phyloP scores from a whole-genome alignment of 441 rosid species.

The Aquilaria agallochum region DNA sequence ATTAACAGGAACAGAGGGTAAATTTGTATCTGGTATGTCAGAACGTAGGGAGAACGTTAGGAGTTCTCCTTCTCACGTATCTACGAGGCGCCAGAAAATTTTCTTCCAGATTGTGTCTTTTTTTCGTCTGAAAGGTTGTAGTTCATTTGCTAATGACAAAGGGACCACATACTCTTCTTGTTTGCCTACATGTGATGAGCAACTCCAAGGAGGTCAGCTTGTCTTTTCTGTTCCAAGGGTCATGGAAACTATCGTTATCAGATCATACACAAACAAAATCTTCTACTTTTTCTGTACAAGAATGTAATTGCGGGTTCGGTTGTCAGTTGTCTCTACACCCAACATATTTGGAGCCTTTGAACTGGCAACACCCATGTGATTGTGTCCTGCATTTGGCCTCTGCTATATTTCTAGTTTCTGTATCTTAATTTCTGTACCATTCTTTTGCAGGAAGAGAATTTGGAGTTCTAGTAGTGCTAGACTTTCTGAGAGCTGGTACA shows the following conservation, averaged over 20 bases:
- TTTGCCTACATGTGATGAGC: constrained; percentile 23
- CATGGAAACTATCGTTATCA: constrained; percentile 25
- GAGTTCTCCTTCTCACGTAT: no score
- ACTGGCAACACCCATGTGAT: constrained; percentile 12
- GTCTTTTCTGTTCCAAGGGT: constrained; percentile 22
- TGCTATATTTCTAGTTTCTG: not conserved
- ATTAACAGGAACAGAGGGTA: no score
- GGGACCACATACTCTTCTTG: constrained; percentile 10
- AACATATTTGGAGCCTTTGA: constrained; percentile 19
- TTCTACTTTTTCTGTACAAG: constrained; percentile 4
- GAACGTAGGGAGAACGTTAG: no score
- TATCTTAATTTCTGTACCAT: constrained; percentile 11
- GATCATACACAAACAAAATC: not conserved
- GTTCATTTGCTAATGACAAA: no score
- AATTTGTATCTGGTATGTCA: no score
- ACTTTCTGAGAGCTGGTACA: constrained; percentile 14
- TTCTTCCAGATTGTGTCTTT: no score
- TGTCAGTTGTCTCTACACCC: constrained; percentile 14
- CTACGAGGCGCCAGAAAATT: no score
- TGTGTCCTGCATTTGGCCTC: constrained; percentile 5
- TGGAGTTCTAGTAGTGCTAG: constrained; percentile 7
- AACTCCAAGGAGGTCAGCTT: constrained; percentile 12
- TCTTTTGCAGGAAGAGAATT: constrained; percentile 20
- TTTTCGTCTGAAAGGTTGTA: no score
- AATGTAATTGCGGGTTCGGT: constrained; percentile 2